Conservation (phyloP, 139 green algal genomes). For the Micractinium conductrix region DNA sequence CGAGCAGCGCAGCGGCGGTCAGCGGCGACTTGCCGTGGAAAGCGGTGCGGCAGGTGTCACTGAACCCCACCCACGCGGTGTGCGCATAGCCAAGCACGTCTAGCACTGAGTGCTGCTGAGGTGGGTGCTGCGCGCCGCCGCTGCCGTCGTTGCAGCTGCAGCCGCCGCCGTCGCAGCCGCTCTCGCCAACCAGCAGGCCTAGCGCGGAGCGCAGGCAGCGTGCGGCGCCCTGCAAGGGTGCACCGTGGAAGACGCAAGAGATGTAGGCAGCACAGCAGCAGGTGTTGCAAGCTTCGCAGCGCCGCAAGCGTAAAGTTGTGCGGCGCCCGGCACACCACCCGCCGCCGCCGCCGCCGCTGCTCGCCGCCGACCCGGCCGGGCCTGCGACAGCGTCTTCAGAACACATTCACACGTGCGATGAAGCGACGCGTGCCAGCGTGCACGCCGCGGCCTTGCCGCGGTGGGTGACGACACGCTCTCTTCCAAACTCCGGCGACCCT, state of each 20-base stretch:
- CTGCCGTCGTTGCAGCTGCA: neutral
- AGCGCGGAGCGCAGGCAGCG: conserved; percentile 6
- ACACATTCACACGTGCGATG: no score
- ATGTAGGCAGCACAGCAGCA: neutral
- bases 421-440: no score
- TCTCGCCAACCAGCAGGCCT: neutral
- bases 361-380: no score
- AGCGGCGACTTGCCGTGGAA: conserved; percentile 10
- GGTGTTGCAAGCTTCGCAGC: neutral
- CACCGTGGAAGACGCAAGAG: neutral
- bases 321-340: no score
- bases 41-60: neutral
- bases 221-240: neutral
- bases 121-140: neutral
- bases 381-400: no score
- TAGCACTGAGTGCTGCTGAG: neutral
- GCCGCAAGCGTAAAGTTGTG: neutral
- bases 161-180: neutral
- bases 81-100: neutral
- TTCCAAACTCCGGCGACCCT: no score
- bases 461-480: no score
- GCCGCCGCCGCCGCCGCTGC: no score
- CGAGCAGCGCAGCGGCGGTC: neutral
- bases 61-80: neutral
- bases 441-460: no score